These are phyloP conservation scores for Termitomyces sp. DNA, from an alignment of 768 basidiomycete species.

Conservation along the genomic window DNA sequence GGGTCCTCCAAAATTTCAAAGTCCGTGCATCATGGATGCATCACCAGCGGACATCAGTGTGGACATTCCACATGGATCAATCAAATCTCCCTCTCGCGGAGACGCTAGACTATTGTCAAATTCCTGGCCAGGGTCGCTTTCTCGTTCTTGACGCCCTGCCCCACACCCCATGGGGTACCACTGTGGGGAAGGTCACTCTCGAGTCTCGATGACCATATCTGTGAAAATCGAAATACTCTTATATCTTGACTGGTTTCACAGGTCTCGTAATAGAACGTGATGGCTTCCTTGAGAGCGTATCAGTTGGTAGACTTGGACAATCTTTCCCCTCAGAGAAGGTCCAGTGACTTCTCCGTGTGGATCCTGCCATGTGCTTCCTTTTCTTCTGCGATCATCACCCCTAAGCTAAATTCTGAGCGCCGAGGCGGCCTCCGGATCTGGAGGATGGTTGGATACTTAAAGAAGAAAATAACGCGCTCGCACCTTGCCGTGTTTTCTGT, in stretches of 20 bases:
- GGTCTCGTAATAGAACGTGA: background rate
- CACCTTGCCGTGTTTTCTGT: conserved; percentile 14
- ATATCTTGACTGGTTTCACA: background rate
- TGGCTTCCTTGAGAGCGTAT: background rate
- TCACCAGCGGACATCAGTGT: background rate
- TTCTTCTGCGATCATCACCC: conserved; percentile 19
- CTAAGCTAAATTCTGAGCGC: too few relatives aligned
- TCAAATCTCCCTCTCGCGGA: too few relatives aligned
- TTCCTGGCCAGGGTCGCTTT: background rate
- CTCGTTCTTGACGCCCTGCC: background rate
- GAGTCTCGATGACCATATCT: background rate
- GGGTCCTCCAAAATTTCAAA: background rate
- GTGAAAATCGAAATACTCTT: background rate
- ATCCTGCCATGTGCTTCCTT: conserved; percentile 22
- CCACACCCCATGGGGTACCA: background rate
- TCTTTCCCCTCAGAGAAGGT: conserved; percentile 9
- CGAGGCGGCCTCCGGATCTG: conserved; percentile 8
- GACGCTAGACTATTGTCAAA: background rate
- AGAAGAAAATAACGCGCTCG: conserved; percentile 7
- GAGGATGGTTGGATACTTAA: conserved; percentile 10
- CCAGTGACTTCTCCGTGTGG: conserved; percentile 15
- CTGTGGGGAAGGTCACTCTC: background rate
- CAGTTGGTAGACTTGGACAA: background rate
- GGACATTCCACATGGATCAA: background rate
- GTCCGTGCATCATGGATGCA: too few relatives aligned